Percentiles rank a stretch among this genome's conserved stretches.
These are phyloP conservation scores for Solanum chacoense DNA, from an alignment of 305 asterid species.

Conservation along the genomic window DNA sequence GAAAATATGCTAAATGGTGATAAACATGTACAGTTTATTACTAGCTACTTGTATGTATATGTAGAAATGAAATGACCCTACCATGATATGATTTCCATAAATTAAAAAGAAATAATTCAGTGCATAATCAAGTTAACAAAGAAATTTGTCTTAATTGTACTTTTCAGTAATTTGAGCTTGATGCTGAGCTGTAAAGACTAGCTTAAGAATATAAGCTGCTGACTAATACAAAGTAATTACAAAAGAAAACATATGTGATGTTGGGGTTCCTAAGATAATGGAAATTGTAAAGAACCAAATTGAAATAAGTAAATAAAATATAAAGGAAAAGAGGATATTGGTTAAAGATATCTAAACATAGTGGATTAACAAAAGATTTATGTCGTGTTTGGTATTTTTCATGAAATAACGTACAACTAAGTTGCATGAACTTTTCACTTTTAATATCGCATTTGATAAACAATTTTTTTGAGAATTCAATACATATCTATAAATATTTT, in stretches of 20 bases:
- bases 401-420: background rate
- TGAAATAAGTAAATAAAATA: background rate
- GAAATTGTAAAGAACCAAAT: background rate
- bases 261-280: background rate
- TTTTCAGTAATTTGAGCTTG: background rate
- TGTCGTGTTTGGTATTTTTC: background rate
- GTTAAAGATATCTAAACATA: background rate
- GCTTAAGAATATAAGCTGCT: background rate
- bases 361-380: background rate
- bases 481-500: too few relatives aligned
- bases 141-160: background rate
- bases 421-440: too few relatives aligned
- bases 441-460: too few relatives aligned
- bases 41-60: background rate
- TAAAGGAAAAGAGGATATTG: background rate
- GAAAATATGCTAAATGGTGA: background rate
- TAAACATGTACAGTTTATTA: slow-evolving; percentile 19
- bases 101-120: background rate
- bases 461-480: background rate
- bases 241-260: background rate
- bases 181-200: background rate
- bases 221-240: background rate
- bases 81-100: background rate
- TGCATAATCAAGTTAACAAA: background rate
- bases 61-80: background rate